These are phyloP conservation scores for Suillus hirtellus DNA, from an alignment of 768 basidiomycete species.

Conservation along the genomic window DNA sequence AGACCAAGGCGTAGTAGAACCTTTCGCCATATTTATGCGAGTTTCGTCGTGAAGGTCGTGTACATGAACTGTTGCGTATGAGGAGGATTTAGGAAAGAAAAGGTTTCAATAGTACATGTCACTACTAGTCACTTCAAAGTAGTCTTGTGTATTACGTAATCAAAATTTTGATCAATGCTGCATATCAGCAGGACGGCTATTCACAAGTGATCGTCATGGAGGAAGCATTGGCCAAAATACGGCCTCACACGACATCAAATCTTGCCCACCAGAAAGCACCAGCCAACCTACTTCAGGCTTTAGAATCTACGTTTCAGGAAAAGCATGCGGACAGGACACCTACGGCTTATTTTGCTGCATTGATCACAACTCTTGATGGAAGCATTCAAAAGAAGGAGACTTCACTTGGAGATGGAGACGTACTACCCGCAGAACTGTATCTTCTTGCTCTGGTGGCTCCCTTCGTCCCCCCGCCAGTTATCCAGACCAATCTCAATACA, in stretches of 20 bases:
- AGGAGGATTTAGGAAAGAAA: not conserved
- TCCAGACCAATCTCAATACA: slow-evolving; percentile 72
- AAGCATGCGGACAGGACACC: slow-evolving; percentile 66
- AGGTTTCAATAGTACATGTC: not conserved
- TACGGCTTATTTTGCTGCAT: slow-evolving; percentile 94
- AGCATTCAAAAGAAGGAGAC: slow-evolving; percentile 62
- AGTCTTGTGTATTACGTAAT: slow-evolving; percentile 30
- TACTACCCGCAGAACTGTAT: slow-evolving; percentile 36
- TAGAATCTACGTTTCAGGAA: slow-evolving; percentile 80
- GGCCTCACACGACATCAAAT: slow-evolving; percentile 79
- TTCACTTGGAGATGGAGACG: slow-evolving; percentile 70
- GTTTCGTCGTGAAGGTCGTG: slow-evolving; percentile 13
- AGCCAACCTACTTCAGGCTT: slow-evolving; percentile 78
- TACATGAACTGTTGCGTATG: slow-evolving; percentile 3
- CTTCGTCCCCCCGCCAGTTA: slow-evolving; percentile 73
- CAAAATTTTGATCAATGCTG: slow-evolving; percentile 27
- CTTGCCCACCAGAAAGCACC: slow-evolving; percentile 89
- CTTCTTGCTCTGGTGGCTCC: slow-evolving; percentile 34
- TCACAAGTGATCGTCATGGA: slow-evolving; percentile 45
- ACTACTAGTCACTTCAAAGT: not conserved
- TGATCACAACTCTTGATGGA: slow-evolving; percentile 81
- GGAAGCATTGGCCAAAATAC: slow-evolving; percentile 75
- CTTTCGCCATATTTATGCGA: slow-evolving; percentile 33
- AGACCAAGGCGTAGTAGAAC: slow-evolving; percentile 56
- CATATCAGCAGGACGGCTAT: not conserved